These are phyloP conservation scores for Globisporangium uncinulatum DNA, from an alignment of 352 stramenopile species.

Conservation along the genomic window DNA sequence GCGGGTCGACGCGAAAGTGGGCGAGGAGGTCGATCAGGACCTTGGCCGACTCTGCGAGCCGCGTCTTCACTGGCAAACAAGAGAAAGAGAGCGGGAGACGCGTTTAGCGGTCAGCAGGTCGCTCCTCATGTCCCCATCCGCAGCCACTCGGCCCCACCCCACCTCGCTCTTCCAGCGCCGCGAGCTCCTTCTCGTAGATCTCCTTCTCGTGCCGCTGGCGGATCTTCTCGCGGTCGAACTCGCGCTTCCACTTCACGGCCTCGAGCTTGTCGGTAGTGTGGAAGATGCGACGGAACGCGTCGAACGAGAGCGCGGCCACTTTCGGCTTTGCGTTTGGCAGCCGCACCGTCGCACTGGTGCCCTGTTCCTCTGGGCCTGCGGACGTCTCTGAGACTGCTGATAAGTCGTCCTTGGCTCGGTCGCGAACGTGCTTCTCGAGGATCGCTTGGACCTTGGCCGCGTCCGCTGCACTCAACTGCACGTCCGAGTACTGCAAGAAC, in stretches of 20 bases:
- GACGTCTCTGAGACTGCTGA: not conserved
- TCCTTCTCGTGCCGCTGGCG: constrained; percentile 56
- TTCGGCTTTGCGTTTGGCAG: constrained; percentile 7
- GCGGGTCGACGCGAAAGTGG: constrained; percentile 45
- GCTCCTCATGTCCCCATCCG: not conserved
- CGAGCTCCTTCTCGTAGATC: constrained; percentile 60
- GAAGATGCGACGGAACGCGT: constrained; percentile 61
- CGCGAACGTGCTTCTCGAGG: constrained; percentile 36
- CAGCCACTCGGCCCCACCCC: too few species aligned
- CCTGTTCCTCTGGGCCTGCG: too few species aligned
- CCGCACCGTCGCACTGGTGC: not conserved
- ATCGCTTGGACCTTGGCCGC: constrained; percentile 52
- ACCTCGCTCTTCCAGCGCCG: constrained; percentile 66
- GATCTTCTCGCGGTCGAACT: constrained; percentile 65
- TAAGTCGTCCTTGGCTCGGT: not conserved
- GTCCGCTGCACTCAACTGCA: constrained; percentile 51
- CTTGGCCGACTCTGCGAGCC: constrained; percentile 64
- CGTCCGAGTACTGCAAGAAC: constrained; percentile 61
- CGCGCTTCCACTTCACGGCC: constrained; percentile 45
- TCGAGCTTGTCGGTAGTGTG: constrained; percentile 45
- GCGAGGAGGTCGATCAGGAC: constrained; percentile 65
- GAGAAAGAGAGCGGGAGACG: not conserved
- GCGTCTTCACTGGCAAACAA: constrained; percentile 42
- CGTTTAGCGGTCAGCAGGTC: not conserved
- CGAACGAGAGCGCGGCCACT: constrained; percentile 41